Evolutionary conservation across 208 protist genomes (phyloP).

Genomic region (Crithidia fasciculata): DNA sequence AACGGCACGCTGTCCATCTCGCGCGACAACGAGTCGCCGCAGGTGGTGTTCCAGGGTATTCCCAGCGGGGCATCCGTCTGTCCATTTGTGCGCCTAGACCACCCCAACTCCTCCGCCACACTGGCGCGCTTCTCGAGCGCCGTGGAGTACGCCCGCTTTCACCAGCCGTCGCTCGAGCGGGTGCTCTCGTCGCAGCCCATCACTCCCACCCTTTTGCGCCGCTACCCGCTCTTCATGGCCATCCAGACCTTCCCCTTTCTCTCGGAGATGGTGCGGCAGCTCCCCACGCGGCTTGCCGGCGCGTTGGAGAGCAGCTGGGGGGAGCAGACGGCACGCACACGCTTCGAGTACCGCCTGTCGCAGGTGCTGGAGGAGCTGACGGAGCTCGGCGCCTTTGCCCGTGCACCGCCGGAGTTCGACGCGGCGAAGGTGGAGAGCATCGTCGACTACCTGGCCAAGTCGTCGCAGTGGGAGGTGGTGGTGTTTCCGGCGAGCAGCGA

Average conservation of each 20-base stretch:
- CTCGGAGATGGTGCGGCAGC: conserved; percentile 40
- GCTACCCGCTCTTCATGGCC: conserved; percentile 69
- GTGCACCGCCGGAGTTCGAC: conserved; percentile 31
- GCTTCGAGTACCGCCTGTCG: conserved; percentile 73
- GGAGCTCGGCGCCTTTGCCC: conserved; percentile 66
- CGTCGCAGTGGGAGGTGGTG: conserved; percentile 27
- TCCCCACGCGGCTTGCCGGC: conserved; percentile 54
- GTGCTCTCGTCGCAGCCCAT: conserved; percentile 59
- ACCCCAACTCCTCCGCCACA: conserved; percentile 77
- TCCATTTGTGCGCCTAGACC: conserved; percentile 90
- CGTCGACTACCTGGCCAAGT: conserved; percentile 30
- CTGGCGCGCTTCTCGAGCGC: conserved; percentile 62
- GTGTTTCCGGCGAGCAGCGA: conserved; percentile 24
- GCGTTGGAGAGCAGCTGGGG: conserved; percentile 63
- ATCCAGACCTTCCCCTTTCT: conserved; percentile 63
- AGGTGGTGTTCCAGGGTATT: conserved; percentile 80
- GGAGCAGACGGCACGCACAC: conserved; percentile 47
- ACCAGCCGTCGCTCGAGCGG: conserved; percentile 50
- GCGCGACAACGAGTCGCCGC: conserved; percentile 74
- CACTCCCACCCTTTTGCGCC: conserved; percentile 70
- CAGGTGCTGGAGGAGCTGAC: conserved; percentile 56
- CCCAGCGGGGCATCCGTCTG: conserved; percentile 55
- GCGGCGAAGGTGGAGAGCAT: conserved; percentile 36
- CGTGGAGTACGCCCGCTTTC: conserved; percentile 36
- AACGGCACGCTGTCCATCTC: conserved; percentile 78